Evolutionary conservation across 106 monocot species (phyloP), one percentile per base, ranked within the genome.

Genomic region (Agapanthus africanus): DNA sequence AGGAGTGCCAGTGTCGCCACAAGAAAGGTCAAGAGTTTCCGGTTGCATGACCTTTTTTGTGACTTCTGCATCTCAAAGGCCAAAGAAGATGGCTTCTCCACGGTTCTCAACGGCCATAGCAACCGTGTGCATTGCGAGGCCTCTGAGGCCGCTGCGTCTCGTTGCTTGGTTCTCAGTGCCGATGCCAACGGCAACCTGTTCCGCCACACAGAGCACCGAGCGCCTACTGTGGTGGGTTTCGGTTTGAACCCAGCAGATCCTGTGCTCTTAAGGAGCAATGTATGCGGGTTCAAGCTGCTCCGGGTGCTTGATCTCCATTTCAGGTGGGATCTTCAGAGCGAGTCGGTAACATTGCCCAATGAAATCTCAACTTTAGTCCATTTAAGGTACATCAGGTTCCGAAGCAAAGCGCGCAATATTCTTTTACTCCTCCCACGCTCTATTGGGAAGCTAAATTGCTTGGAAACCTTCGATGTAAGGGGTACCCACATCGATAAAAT

Each of bases 391-490:
- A 52, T 85, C 40, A 73, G 68, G 16, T 16, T 85, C 37, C 70
- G 65, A 60, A 67, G 69, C 21, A 80, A 57, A 11, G 36, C 37
- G n/a, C n/a, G n/a, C n/a, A n/a, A n/a, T n/a, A n/a, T n/a, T 10
- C 15, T 80, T 32, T 18, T 18, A 35, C 30, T 27, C 16, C 61
- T 85, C 31, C 85, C 80, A 3, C 35, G 28, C 15, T 74, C 70
- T 4, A 67, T 67, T 4, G 63, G 73, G 19, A 70, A 67, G n/a
- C 70, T 81, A 19, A 30, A 14, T 16, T 18, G 67, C 31, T 70
- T 85, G 59, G 64, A 80, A 75, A 80, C 77, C 54, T 63, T 85
- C 7, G 74, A 85, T 68, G 40, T 71, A 30, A 71, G 42, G 37
- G 52, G 56, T 26, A 81, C 71, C 3, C 11, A 18, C 11, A 41